A percentile compares a stretch with the other conserved stretches of the same genome.
Conservation (phyloP, 139 green algal species). For the Micractinium conductrix region DNA sequence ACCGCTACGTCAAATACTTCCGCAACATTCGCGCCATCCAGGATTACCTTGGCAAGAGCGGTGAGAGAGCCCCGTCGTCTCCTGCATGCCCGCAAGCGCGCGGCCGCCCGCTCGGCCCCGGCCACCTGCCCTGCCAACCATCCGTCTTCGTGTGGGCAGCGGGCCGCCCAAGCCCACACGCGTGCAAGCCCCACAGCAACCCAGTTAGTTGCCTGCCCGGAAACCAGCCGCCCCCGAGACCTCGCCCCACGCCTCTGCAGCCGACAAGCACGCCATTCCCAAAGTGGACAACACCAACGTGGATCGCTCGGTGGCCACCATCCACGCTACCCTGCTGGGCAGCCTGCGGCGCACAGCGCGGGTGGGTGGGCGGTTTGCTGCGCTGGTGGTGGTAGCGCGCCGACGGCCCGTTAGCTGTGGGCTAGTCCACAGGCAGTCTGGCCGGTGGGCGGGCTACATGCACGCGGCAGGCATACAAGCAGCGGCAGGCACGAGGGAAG, state of each 20-base stretch:
- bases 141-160: too few species aligned
- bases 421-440: too few species aligned
- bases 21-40: constrained; percentile 88
- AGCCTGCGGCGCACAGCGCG: constrained; percentile 55
- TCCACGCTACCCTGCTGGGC: constrained; percentile 87
- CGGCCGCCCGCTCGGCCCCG: neutral
- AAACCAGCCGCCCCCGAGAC: neutral
- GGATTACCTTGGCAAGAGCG: constrained; percentile 66
- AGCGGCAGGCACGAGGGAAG: too few species aligned
- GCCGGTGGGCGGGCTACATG: too few species aligned
- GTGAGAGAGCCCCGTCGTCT: neutral
- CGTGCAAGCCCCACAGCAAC: neutral
- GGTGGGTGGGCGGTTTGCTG: neutral
- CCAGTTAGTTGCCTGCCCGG: neutral
- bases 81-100: too few species aligned
- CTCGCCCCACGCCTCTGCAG: constrained; percentile 29
- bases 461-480: too few species aligned
- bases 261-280: constrained; percentile 82
- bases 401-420: too few species aligned
- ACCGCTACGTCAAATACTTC: constrained; percentile 91
- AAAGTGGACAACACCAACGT: constrained; percentile 96
- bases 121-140: constrained; percentile 71
- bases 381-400: too few species aligned
- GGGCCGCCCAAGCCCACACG: constrained; percentile 57
- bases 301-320: constrained; percentile 85